Evolutionary conservation across 2,329 filamentous ascomycete species (phyloP).

Genomic region (Emergomyces africanus): DNA sequence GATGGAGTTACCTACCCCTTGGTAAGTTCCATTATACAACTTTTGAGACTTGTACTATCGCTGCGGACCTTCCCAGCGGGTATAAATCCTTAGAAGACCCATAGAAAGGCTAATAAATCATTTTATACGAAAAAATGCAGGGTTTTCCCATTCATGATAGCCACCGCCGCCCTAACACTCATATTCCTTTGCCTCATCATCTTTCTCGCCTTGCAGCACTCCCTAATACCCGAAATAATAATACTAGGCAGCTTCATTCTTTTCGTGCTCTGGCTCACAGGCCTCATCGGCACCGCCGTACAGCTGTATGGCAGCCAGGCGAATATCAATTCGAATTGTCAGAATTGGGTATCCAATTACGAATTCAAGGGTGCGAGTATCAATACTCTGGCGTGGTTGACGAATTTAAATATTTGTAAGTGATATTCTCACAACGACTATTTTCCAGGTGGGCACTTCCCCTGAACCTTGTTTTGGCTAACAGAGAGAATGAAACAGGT

Average conservation of each 20-base stretch:
- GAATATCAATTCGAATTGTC: slow-evolving; percentile 47
- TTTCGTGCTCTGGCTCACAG: slow-evolving; percentile 48
- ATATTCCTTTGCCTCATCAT: slow-evolving; percentile 48
- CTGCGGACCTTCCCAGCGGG: background rate
- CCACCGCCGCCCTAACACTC: slow-evolving; percentile 43
- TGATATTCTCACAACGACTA: too few relatives aligned
- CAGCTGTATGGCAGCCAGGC: slow-evolving; percentile 46
- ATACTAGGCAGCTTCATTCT: slow-evolving; percentile 49
- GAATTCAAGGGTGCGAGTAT: slow-evolving; percentile 35
- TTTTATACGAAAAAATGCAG: slow-evolving; percentile 23
- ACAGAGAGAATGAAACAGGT: slow-evolving; percentile 25
- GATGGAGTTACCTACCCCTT: slow-evolving; percentile 45
- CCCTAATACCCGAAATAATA: slow-evolving; percentile 46
- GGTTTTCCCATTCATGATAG: slow-evolving; percentile 53
- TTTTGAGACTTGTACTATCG: background rate
- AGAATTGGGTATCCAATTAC: slow-evolving; percentile 41
- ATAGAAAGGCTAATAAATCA: slow-evolving; percentile 1
- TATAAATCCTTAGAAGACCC: background rate
- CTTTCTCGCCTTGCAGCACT: slow-evolving; percentile 42
- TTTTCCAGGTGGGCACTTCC: too few relatives aligned
- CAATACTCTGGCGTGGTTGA: slow-evolving; percentile 48
- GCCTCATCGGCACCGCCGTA: slow-evolving; percentile 49
- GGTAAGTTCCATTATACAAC: slow-evolving; percentile 31
- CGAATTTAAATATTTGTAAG: slow-evolving; percentile 50
- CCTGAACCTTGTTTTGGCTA: too few relatives aligned